Conservation (phyloP, 202 grass and related monocot genomes). For the Saccharum hybrid region DNA sequence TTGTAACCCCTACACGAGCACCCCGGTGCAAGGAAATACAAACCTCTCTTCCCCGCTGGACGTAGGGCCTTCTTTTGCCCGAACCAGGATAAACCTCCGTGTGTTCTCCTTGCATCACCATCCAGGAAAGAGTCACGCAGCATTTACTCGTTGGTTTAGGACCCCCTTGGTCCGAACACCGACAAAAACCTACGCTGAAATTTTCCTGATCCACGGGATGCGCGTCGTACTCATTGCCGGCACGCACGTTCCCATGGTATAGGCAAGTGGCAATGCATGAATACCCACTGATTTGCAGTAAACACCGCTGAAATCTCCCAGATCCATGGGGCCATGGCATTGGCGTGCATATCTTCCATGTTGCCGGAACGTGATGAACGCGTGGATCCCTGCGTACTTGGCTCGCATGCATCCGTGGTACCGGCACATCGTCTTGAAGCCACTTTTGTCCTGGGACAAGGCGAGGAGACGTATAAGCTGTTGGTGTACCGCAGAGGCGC, state of each 20-base stretch:
- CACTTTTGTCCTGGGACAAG: background rate
- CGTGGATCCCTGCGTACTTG: background rate
- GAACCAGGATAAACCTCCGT: too few species aligned
- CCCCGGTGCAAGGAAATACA: too few species aligned
- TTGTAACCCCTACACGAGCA: too few species aligned
- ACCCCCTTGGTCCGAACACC: too few species aligned
- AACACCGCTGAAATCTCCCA: too few species aligned
- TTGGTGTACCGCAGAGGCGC: conserved; percentile 28
- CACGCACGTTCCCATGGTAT: background rate
- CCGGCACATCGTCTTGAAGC: background rate
- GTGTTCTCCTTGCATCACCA: too few species aligned
- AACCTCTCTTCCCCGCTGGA: too few species aligned
- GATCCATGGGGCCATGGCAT: background rate
- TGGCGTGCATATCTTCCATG: conserved; percentile 29
- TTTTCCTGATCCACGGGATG: background rate
- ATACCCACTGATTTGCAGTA: too few species aligned
- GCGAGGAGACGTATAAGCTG: background rate
- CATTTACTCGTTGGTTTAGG: too few species aligned
- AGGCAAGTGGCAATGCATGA: conserved; percentile 8
- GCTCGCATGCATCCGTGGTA: conserved; percentile 3
- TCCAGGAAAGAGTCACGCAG: too few species aligned
- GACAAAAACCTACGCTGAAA: conserved; percentile 4
- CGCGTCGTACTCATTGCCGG: conserved; percentile 21
- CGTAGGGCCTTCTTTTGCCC: too few species aligned
- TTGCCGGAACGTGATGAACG: conserved; percentile 20